These are phyloP conservation scores for Penicillium waksmanii DNA, from an alignment of 495 filamentous ascomycete species.

Conservation along the genomic window DNA sequence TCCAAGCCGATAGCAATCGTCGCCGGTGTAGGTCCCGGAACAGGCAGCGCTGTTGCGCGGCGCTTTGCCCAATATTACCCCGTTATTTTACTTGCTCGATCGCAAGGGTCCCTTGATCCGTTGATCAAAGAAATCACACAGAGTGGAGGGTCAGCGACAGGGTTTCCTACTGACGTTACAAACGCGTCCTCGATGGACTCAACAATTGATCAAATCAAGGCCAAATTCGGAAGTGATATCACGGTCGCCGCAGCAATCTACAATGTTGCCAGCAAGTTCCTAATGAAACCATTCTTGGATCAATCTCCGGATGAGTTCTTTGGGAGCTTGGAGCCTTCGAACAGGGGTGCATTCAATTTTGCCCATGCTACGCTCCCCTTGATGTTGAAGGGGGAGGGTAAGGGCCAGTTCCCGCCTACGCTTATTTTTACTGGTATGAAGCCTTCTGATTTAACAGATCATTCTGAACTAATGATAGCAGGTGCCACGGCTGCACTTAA, in stretches of 20 bases:
- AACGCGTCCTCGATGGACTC: constrained; percentile 52
- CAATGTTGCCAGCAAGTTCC: constrained; percentile 65
- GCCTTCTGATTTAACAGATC: not conserved
- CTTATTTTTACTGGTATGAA: constrained; percentile 63
- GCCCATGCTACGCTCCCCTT: constrained; percentile 66
- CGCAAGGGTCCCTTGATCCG: constrained; percentile 55
- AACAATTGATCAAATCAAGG: constrained; percentile 60
- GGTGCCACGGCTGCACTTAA: constrained; percentile 74
- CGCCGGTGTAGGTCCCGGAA: constrained; percentile 65
- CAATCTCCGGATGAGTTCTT: constrained; percentile 58
- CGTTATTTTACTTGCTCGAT: constrained; percentile 68
- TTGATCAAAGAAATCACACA: constrained; percentile 65
- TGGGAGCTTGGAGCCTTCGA: constrained; percentile 42
- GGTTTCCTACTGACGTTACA: constrained; percentile 64
- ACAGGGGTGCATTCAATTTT: constrained; percentile 69
- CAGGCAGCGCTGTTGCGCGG: constrained; percentile 52
- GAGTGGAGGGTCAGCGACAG: constrained; percentile 64
- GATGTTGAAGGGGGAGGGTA: constrained; percentile 49
- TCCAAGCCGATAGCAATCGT: constrained; percentile 51
- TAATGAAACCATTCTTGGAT: constrained; percentile 70
- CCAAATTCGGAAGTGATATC: constrained; percentile 43
- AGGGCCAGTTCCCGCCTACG: constrained; percentile 58
- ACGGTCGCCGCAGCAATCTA: constrained; percentile 68
- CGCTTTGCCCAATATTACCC: constrained; percentile 66
- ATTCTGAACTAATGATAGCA: not conserved